A percentile compares a stretch with the other conserved stretches of the same genome.
phyloP scores from a whole-genome alignment of 305 asterid genomes.

The Fraxinus velutina region DNA sequence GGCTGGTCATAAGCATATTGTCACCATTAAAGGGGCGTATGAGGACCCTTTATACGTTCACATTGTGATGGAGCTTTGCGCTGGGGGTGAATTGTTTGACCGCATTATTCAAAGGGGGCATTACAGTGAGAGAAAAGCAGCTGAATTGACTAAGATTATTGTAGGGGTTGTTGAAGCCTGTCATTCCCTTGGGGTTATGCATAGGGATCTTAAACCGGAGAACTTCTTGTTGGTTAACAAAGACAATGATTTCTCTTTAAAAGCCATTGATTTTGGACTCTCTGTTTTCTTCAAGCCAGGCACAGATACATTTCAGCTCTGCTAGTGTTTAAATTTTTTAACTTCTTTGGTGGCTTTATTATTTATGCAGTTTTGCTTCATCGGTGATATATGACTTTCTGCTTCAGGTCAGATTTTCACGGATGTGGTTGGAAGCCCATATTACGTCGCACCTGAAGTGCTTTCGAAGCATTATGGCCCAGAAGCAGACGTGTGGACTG shows the following conservation, averaged over 20 bases:
- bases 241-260: conserved; percentile 83
- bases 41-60: conserved; percentile 80
- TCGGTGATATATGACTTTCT: conserved; percentile 1
- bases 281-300: conserved; percentile 97
- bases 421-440: conserved; percentile 95
- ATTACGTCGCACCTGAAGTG: conserved; percentile 91
- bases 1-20: conserved; percentile 83
- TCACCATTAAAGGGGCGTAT: conserved; percentile 82
- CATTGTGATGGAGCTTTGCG: conserved; percentile 89
- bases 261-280: conserved; percentile 91
- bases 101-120: conserved; percentile 86
- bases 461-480: conserved; percentile 86
- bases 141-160: conserved; percentile 73
- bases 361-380: background rate
- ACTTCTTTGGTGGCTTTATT: background rate
- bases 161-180: conserved; percentile 92
- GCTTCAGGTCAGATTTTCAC: conserved; percentile 73
- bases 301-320: conserved; percentile 14
- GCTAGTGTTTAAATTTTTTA: background rate
- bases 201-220: conserved; percentile 88
- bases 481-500: conserved; percentile 89
- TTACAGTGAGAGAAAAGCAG: conserved; percentile 83
- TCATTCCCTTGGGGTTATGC: conserved; percentile 93
- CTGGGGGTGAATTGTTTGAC: conserved; percentile 91
- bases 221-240: conserved; percentile 82